Conservation (phyloP, 2,329 filamentous ascomycete genomes). For the Bisporella sp. region DNA sequence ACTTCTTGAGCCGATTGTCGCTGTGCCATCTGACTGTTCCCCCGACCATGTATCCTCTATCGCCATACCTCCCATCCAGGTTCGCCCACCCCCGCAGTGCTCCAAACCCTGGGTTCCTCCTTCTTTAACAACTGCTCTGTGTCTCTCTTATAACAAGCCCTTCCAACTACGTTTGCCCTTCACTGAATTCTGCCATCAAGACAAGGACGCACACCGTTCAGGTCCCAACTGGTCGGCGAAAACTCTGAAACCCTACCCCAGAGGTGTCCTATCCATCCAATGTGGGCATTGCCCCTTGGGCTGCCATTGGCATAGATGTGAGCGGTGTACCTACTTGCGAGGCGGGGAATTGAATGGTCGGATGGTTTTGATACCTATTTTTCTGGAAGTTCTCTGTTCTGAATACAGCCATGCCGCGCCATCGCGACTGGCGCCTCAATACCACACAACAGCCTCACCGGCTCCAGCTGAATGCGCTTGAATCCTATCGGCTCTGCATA, state of each 20-base stretch:
- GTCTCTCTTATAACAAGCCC: background rate
- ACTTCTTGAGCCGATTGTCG: background rate
- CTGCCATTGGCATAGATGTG: slow-evolving; percentile 2
- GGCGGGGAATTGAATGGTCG: slow-evolving; percentile 5
- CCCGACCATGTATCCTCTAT: background rate
- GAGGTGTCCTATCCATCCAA: slow-evolving; percentile 8
- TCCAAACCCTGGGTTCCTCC: background rate
- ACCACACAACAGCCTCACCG: slow-evolving; percentile 1
- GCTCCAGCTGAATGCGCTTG: background rate
- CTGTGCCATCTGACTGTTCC: background rate
- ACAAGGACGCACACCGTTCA: background rate
- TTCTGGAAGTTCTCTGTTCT: slow-evolving; percentile 12
- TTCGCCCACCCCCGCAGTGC: background rate
- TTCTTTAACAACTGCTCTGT: background rate
- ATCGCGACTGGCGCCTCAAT: background rate
- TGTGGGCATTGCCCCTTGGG: slow-evolving; percentile 3
- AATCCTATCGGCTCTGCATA: background rate
- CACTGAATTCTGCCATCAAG: background rate
- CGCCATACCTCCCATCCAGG: background rate
- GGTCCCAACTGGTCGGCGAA: background rate
- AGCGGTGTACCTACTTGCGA: slow-evolving; percentile 6
- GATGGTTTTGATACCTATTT: slow-evolving; percentile 13
- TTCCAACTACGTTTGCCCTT: background rate
- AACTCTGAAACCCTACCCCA: slow-evolving; percentile 5
- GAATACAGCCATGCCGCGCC: slow-evolving; percentile 1